Conservation (phyloP, 2,329 filamentous ascomycete species). For the Colletotrichum spinosum region DNA sequence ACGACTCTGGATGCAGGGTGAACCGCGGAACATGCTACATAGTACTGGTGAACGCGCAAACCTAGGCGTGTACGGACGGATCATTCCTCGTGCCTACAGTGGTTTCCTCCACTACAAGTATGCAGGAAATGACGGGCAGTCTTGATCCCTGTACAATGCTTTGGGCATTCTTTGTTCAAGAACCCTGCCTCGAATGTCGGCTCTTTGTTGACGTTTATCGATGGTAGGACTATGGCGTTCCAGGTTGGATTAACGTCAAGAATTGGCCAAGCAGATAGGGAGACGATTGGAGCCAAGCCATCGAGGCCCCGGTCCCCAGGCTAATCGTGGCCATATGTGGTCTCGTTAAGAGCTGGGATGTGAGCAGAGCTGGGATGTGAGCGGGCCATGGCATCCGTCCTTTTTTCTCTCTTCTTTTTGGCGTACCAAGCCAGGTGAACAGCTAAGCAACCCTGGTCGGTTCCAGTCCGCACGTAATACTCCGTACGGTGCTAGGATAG, state of each 20-base stretch:
- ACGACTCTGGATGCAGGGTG: neutral
- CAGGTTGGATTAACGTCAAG: constrained; percentile 18
- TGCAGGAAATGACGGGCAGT: no score
- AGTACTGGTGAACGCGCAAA: no score
- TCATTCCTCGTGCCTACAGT: no score
- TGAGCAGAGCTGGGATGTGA: constrained; percentile 31
- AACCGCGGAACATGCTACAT: no score
- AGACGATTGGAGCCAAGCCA: constrained; percentile 23
- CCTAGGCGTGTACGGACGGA: no score
- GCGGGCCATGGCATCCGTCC: constrained; percentile 13
- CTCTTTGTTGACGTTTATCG: no score
- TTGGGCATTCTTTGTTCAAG: constrained; percentile 5
- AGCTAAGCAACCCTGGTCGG: neutral
- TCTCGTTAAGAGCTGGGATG: constrained; percentile 35
- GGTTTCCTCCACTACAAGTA: no score
- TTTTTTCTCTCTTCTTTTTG: neutral
- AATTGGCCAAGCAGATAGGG: constrained; percentile 5
- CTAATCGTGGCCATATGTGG: constrained; percentile 29
- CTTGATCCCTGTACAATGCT: neutral
- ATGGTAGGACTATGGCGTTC: constrained; percentile 3
- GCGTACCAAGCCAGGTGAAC: neutral
- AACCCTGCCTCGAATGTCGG: constrained; percentile 2
- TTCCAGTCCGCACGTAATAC: neutral
- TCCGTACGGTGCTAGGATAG: no score
- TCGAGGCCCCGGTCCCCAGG: constrained; percentile 21